These are phyloP conservation scores for Phytophthora cryptogea DNA, from an alignment of 352 stramenopile species.

Conservation along the genomic window DNA sequence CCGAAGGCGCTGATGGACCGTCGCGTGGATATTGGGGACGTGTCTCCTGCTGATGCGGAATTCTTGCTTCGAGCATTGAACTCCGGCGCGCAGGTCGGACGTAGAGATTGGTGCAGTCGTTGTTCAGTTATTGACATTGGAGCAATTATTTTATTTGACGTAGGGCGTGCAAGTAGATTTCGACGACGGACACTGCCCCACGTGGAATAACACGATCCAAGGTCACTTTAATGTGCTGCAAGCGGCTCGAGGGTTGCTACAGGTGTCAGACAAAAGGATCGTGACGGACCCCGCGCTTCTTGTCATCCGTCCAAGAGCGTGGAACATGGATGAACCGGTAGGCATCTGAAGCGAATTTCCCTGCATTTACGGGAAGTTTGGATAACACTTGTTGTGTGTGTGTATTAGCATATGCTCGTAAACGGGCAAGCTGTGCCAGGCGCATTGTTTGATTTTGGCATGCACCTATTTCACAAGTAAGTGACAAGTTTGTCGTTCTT, in stretches of 20 bases:
- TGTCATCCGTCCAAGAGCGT: constrained; percentile 93
- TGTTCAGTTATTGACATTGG: constrained; percentile 2
- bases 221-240: constrained; percentile 94
- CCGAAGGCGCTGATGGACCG: constrained; percentile 85
- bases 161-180: constrained; percentile 81
- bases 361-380: too few species aligned
- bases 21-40: constrained; percentile 94
- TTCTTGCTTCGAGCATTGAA: constrained; percentile 95
- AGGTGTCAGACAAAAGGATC: constrained; percentile 29
- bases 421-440: constrained; percentile 87
- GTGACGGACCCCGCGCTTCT: constrained; percentile 70
- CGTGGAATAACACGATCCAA: constrained; percentile 91
- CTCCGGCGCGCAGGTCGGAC: constrained; percentile 82
- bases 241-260: constrained; percentile 73
- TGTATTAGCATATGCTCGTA: constrained; percentile 85
- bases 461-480: constrained; percentile 96
- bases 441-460: constrained; percentile 94
- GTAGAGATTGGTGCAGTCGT: not conserved
- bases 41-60: constrained; percentile 83
- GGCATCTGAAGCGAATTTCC: not conserved
- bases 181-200: constrained; percentile 86
- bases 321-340: constrained; percentile 95
- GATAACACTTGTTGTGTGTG: not conserved
- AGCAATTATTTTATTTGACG: not conserved
- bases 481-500: constrained; percentile 4